Percentiles rank a stretch among this genome's conserved stretches.
Conservation (phyloP, 345 rosid genomes). For the Ceriops zippeliana region DNA sequence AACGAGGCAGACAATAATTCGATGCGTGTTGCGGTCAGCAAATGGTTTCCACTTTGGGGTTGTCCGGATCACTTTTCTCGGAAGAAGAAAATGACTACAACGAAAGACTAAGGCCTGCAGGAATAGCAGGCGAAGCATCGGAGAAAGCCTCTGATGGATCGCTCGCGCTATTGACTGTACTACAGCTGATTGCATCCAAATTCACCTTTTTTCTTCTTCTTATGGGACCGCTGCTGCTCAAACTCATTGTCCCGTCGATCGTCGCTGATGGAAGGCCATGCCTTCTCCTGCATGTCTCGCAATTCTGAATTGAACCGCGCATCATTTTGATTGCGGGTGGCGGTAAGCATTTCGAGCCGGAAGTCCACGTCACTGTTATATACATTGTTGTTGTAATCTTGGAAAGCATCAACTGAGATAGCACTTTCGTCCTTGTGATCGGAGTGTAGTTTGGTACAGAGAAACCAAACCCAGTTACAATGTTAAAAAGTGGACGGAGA, state of each 20-base stretch:
- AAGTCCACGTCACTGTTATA: background rate
- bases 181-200: background rate
- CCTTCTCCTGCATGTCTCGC: background rate
- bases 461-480: too few species aligned
- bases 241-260: background rate
- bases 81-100: background rate
- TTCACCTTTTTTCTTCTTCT: background rate
- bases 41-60: too few species aligned
- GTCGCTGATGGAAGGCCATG: background rate
- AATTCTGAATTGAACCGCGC: background rate
- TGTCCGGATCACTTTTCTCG: background rate
- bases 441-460: too few species aligned
- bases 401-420: background rate
- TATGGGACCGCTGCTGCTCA: background rate
- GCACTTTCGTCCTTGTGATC: background rate
- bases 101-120: constrained; percentile 3
- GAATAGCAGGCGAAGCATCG: background rate
- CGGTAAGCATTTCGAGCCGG: background rate
- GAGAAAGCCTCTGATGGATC: constrained; percentile 1
- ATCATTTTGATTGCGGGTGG: background rate
- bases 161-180: background rate
- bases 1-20: too few species aligned
- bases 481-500: too few species aligned
- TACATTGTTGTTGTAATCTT: too few species aligned
- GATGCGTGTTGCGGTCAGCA: too few species aligned